These are phyloP conservation scores for Taphrina deformans DNA, from an alignment of 1,139 yeast species.

Conservation along the genomic window DNA sequence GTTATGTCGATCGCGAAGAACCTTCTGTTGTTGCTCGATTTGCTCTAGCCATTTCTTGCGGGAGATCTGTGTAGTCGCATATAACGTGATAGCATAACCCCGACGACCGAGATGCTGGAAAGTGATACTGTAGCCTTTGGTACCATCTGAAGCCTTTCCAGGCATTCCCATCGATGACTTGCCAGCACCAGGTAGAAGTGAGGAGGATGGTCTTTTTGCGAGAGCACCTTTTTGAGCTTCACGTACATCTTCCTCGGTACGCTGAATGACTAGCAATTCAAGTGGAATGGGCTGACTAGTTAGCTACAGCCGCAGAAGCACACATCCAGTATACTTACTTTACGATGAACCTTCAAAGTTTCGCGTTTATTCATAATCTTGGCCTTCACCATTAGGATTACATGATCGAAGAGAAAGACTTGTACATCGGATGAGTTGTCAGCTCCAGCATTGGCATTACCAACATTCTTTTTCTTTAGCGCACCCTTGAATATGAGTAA, in stretches of 20 bases:
- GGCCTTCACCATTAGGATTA: constrained; percentile 77
- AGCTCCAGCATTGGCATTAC: constrained; percentile 50
- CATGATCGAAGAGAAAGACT: constrained; percentile 84
- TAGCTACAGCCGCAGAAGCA: background rate
- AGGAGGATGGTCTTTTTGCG: constrained; percentile 49
- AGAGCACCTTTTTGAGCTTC: constrained; percentile 47
- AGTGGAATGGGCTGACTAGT: constrained; percentile 72
- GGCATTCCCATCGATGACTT: constrained; percentile 29
- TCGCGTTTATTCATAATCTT: constrained; percentile 88
- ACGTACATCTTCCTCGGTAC: constrained; percentile 72
- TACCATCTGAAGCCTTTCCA: constrained; percentile 37
- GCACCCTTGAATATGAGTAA: constrained; percentile 76
- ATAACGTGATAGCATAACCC: constrained; percentile 67
- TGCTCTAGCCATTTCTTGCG: constrained; percentile 81
- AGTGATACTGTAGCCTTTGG: constrained; percentile 49
- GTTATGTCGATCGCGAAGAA: constrained; percentile 68
- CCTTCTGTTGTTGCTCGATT: constrained; percentile 74
- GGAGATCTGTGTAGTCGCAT: constrained; percentile 64
- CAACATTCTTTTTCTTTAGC: constrained; percentile 63
- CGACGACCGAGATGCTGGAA: constrained; percentile 61
- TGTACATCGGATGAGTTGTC: constrained; percentile 71
- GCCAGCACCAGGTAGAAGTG: constrained; percentile 46
- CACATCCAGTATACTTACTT: constrained; percentile 43
- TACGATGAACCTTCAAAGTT: constrained; percentile 84
- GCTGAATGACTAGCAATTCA: constrained; percentile 72